phyloP scores from a whole-genome alignment of 2,329 filamentous ascomycete species.

The Nemania sp. region DNA sequence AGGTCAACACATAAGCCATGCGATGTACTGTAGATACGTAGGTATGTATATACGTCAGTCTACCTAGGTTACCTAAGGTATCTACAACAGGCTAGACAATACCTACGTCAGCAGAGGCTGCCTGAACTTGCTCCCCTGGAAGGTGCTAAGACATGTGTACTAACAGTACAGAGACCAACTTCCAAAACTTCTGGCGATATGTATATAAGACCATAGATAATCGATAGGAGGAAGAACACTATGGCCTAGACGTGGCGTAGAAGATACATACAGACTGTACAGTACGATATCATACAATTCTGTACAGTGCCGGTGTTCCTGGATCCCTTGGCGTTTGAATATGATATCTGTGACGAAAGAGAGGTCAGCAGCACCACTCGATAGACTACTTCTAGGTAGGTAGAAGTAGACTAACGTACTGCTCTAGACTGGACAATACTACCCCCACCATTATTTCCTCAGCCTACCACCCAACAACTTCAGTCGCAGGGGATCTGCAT shows the following conservation, averaged over 20 bases:
- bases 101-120: conserved; percentile 34
- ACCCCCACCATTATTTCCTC: conserved; percentile 21
- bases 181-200: not conserved
- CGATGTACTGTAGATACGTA: no score
- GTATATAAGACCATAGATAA: not conserved
- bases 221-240: not conserved
- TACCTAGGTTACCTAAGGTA: no score
- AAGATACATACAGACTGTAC: not conserved
- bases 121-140: conserved; percentile 15
- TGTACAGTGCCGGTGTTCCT: not conserved
- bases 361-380: conserved; percentile 17
- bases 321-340: conserved; percentile 15
- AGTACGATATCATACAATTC: not conserved
- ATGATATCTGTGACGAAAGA: conserved; percentile 15
- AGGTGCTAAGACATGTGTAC: not conserved
- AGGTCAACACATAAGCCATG: not conserved
- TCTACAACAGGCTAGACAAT: no score
- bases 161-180: not conserved
- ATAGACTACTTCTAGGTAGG: not conserved
- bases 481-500: not conserved
- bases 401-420: no score
- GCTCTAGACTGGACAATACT: no score
- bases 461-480: not conserved
- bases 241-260: not conserved
- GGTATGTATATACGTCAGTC: not conserved